Base-by-base conservation (phyloP, 116 monocot species). In the Zostera marina region DNA sequence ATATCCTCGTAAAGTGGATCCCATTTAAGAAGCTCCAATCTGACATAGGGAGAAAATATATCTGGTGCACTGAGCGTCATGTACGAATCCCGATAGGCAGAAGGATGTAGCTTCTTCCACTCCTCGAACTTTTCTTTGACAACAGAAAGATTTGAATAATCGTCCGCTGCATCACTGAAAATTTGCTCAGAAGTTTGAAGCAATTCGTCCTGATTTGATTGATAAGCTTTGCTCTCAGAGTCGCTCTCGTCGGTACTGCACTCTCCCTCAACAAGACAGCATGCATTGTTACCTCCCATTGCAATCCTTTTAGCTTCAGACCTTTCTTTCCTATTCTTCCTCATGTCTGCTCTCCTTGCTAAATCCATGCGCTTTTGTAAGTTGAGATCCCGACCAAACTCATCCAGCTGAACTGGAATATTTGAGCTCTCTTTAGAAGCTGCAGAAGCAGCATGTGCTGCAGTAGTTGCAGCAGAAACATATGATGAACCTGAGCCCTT, bases 1-100 rank as follows among this genome's bases (percentile, higher is more conserved):
- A 71, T 64, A 58, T 70, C 68, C 24, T 73, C 53, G 51, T 87
- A 69, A 10, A 91, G 79, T 43, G 91, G 91, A 63, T 99, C 87
- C 99, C 99, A 99, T 59, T 79, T 79, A 63, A 99, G 67, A 72
- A 99, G 91, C 60, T 99, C 99, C 58, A 99, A 65, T 63, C 91
- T 80, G 22, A 91, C 84, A 78, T 81, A 99, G 10, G 99, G 99
- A 23, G 99, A 72, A 63, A 91, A 87, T 5, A 99, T 68, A 25
- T 76, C 70, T 0, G 77, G 75, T 14, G 69, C 67, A 70, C 91
- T 99, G 15, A 83, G 52, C 25, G 91, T 68, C 63, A 84, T 84
- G 60, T 99, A 91, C 42, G 99, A 84, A 77, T 91, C 83, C 54
- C 79, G 71, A 68, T 99, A 99, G 60, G 77, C 80, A 8, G 62